Base-by-base conservation (phyloP, 495 filamentous ascomycete genomes). In the Aspergillus hancockii region DNA sequence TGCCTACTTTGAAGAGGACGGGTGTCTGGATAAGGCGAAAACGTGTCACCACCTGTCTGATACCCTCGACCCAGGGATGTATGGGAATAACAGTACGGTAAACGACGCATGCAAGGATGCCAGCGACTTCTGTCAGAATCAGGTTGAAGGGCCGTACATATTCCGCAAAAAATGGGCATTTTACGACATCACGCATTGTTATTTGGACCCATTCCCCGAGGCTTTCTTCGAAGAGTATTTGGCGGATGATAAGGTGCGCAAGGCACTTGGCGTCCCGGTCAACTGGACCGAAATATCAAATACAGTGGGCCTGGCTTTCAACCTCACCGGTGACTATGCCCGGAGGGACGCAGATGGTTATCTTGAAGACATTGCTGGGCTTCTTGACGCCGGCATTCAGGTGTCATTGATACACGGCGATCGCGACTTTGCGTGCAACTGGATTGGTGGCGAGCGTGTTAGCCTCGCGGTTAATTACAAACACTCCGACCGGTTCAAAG, bases 361-460 rank as follows among this genome's bases (percentile, higher is more conserved):
- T 51, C 62, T 85, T 3, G 74, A 80, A 23, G 79, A 83, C 46
- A 55, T 88, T 10, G 75, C 71, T 8, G 79, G 81, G 31, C 59
- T 87, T 1, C 72, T 88, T 8, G 71, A 80, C 22, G 72, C 74
- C 16, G 81, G 81, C 5, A 80, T 92, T 62, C 84, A 87, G 51
- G 85, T 93, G 4, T 82, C 85, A 10, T 76, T 92, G 9, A 76
- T 90, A 38, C 90, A 90, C 61, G 89, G 85, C 16, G 83, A 83
- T 70, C 71, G 78, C 13, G 84, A 87, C 57, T 87, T 83, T 52
- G 74, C 75, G 19, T 85, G 84, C 63, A 83, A 81, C 57, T 78
- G 76, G 75, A 73, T 75, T 23, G 76, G 76, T 9, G 77, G 75
- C 28, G 77, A 80, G 52, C 66, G 72, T n/a, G 76, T 75, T 32